Base-by-base conservation (phyloP, 352 stramenopile species). In the Aphanomyces euteiches region DNA sequence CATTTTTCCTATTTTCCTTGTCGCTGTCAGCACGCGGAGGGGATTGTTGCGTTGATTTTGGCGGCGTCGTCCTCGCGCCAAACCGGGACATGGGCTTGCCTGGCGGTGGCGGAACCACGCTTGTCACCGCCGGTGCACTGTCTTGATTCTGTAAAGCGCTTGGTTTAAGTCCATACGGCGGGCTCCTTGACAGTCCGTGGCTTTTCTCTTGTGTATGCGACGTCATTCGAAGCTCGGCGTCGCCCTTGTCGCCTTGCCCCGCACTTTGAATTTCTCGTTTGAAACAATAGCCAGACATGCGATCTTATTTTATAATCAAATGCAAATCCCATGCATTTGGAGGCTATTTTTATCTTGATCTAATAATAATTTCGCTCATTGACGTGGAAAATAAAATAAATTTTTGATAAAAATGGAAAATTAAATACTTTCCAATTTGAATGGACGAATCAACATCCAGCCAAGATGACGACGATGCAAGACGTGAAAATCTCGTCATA, bases 211-310 rank as follows among this genome's bases (percentile, higher is more conserved):
- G 54, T 39, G 54, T 39, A 37, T 61, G 21, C 54, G 54, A 61
- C 15, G 54, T 61, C 54, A 61, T 61, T 19, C 28, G 54, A 10
- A 17, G 5, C 37, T 61, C 54, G 7, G 50, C 17, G 50, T 19
- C 45, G 2, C 45, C 50, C 34, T 61, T 61, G 54, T 61, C 54
- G 15, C 54, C 54, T 7, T 13, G 6, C 15, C 19, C 54, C 4
- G 54, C 54, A 61, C 54, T 43, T 43, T 41, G 54, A 61, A 37
- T 13, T 61, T 61, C 54, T 13, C 43, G 54, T 61, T 61, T 61
- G 28, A 61, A 37, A 61, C 54, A 61, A 61, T 61, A 61, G 54
- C 54, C 54, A 61, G 54, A 61, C 54, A 41, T 61, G 54, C 54
- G 54, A 61, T 58, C 54, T 61, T 61, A 61, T 61, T 61, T 61